Conservation (phyloP, 768 basidiomycete species). For the Lentinula guzmanii region DNA sequence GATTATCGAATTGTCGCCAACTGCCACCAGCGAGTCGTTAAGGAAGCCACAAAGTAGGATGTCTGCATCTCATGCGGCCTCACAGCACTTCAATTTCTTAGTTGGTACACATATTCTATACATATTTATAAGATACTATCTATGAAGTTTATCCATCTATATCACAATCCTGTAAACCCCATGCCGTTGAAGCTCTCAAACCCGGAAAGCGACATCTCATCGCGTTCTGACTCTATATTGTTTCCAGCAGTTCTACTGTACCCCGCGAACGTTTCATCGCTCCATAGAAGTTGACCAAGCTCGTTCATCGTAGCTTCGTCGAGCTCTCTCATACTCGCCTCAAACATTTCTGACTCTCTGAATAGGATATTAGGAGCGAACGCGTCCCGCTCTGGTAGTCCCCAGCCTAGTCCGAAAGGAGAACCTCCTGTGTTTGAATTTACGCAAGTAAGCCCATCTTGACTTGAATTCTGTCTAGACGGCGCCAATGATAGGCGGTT, state of each 20-base stretch:
- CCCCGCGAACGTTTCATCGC: neutral
- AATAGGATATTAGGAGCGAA: conserved; percentile 3
- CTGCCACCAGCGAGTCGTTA: no score
- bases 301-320: conserved; percentile 5
- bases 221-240: neutral
- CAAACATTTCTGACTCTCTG: conserved; percentile 4
- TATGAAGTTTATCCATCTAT: neutral
- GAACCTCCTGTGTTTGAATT: neutral
- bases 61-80: no score
- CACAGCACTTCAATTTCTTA: no score
- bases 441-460: neutral
- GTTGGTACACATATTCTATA: neutral
- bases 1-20: no score
- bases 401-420: neutral
- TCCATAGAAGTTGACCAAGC: conserved; percentile 5
- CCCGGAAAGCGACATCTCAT: neutral
- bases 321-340: conserved; percentile 1
- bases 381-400: neutral
- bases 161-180: neutral
- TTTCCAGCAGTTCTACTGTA: neutral
- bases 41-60: no score
- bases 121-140: neutral
- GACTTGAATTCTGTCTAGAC: neutral
- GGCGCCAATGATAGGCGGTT: neutral
- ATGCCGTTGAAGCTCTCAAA: neutral